Base-by-base conservation (phyloP, 169 alveolate genomes). In the Toxoplasma gondii region DNA sequence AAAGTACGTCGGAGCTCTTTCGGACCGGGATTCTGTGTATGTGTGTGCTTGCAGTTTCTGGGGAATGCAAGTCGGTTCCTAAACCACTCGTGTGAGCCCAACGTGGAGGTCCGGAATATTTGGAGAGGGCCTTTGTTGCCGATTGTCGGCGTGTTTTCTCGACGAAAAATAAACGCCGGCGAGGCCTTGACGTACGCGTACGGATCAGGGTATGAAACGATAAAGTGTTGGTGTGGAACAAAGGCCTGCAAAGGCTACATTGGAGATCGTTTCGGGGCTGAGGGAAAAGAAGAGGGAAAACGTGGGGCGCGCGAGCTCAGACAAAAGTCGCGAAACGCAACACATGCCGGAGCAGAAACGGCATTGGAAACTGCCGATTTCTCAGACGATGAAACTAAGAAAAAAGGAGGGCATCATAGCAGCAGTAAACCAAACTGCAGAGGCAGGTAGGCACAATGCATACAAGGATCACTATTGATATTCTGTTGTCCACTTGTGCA, bases 61-160 rank as follows among this genome's bases (percentile, higher is more conserved):
- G 98, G 98, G 24, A 98, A 98, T 95, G 97, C 97, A 92, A 98
- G 98, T 38, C 94, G 99, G n/a, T 98, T 98, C 93, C 92, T 98
- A 70, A 98, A 98, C 94, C 99, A 98, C 93, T 98, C 99, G 27
- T 98, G 99, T 90, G 97, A 96, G 43, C 99, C 99, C 16, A 98
- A 98, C 92, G 98, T 97, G 34, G 96, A 95, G 91, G 98, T 97
- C 34, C 94, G 94, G 22, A 96, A 98, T 27, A 96, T 96, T 36
- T 97, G 98, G 98, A 82, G 97, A 31, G 97, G 97, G n/a, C 97
- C 96, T 58, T 95, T 88, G 53, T 94, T 96, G 93, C 98, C 98
- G 17, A 94, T 97, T 27, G 95, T 97, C 41, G 97, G 97, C 9
- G 96, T 97, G 38, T 97, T 95, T 69, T 96, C 98, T 80, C 83